These are phyloP conservation scores for Colletotrichum chlorophyti DNA, from an alignment of 2,329 filamentous ascomycete species.

Conservation along the genomic window DNA sequence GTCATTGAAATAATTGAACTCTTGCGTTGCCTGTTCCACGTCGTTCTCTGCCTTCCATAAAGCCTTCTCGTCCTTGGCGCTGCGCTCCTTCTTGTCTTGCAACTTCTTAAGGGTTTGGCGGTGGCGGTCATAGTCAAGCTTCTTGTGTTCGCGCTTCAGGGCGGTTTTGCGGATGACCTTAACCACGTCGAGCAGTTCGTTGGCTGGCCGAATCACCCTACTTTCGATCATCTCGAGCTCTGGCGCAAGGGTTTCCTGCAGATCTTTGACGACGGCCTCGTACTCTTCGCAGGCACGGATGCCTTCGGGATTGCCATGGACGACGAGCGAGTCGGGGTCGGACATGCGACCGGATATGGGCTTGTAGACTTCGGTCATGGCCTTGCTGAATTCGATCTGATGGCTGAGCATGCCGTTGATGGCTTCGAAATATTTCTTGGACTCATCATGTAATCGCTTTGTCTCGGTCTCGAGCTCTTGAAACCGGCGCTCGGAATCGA, in stretches of 20 bases:
- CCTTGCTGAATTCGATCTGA: constrained; percentile 98
- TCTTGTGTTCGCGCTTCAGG: constrained; percentile 94
- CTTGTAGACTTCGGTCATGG: constrained; percentile 96
- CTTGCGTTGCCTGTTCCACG: constrained; percentile 88
- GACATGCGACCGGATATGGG: constrained; percentile 96
- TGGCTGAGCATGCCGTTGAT: constrained; percentile 98
- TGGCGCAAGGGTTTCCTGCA: constrained; percentile 86
- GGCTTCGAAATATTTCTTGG: constrained; percentile 94
- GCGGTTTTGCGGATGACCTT: constrained; percentile 92
- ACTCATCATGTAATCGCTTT: constrained; percentile 96
- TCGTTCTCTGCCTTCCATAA: constrained; percentile 95
- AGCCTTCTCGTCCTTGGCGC: constrained; percentile 95
- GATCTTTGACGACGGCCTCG: constrained; percentile 85
- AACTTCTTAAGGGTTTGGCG: constrained; percentile 86
- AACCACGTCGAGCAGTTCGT: constrained; percentile 92
- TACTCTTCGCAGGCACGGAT: constrained; percentile 97
- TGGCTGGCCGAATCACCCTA: constrained; percentile 88
- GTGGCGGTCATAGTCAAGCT: constrained; percentile 94
- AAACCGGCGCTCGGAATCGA: constrained; percentile 93
- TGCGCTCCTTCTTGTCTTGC: constrained; percentile 97
- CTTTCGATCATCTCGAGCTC: constrained; percentile 98
- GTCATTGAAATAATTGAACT: constrained; percentile 98
- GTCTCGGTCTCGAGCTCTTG: constrained; percentile 94
- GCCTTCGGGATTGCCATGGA: constrained; percentile 89
- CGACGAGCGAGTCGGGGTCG: constrained; percentile 82